Percentiles rank a stretch among this genome's conserved stretches.
Conservation (phyloP, 495 filamentous ascomycete genomes). For the Melanomma pulvis-pyrius region DNA sequence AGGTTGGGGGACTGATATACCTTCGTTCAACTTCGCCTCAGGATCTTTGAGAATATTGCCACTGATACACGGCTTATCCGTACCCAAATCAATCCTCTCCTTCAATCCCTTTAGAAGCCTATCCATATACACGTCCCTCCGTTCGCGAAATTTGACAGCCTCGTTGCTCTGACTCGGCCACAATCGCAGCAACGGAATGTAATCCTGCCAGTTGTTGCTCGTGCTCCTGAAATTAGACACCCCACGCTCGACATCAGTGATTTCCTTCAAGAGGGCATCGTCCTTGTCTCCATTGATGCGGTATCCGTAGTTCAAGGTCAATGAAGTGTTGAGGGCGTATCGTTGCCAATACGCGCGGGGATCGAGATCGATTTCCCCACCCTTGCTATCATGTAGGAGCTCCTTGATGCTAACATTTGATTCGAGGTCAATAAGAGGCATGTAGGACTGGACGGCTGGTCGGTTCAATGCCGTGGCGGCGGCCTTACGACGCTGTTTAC, state of each 20-base stretch:
- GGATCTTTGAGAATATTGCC: conserved; percentile 69
- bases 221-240: conserved; percentile 67
- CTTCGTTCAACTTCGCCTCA: conserved; percentile 54
- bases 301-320: conserved; percentile 67
- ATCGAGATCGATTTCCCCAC: conserved; percentile 62
- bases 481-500: conserved; percentile 70
- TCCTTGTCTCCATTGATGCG: conserved; percentile 63
- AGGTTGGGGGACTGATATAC: conserved; percentile 19
- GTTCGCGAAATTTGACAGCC: conserved; percentile 55
- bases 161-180: conserved; percentile 57
- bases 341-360: conserved; percentile 66
- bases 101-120: conserved; percentile 61
- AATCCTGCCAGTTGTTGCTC: conserved; percentile 72
- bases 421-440: conserved; percentile 74
- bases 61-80: conserved; percentile 70
- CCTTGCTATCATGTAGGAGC: conserved; percentile 58
- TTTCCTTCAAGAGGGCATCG: conserved; percentile 60
- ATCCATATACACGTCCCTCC: conserved; percentile 62
- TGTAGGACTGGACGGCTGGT: conserved; percentile 65
- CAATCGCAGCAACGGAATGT: conserved; percentile 64
- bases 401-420: conserved; percentile 66
- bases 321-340: conserved; percentile 66
- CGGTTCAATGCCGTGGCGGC: conserved; percentile 71
- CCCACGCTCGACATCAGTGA: conserved; percentile 63
- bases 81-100: conserved; percentile 60